Percentiles rank a stretch among this genome's conserved stretches.
These are phyloP conservation scores for Immersiporthe knoxdaviesiana DNA, from an alignment of 2,329 filamentous ascomycete species.

Conservation along the genomic window DNA sequence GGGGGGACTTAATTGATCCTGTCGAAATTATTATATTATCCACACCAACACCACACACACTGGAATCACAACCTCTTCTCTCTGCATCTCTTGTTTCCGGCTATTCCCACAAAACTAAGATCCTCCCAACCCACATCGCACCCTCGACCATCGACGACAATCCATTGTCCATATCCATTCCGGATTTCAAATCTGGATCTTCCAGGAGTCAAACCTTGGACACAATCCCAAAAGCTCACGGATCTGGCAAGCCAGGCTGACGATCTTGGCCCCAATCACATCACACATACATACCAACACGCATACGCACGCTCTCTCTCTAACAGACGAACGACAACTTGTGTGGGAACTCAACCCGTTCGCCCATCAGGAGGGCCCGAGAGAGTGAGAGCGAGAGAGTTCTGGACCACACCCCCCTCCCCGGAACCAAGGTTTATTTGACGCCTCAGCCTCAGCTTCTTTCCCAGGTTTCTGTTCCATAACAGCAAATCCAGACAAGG, in stretches of 20 bases:
- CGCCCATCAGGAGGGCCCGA: background rate
- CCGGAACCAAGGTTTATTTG: constrained; percentile 20
- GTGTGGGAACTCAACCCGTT: background rate
- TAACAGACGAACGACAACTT: background rate
- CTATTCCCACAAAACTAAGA: constrained; percentile 7
- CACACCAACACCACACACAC: background rate
- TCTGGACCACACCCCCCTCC: background rate
- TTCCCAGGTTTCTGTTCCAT: constrained; percentile 1
- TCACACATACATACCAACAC: background rate
- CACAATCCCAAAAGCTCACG: background rate
- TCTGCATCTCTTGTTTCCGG: constrained; percentile 8
- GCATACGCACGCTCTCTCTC: background rate
- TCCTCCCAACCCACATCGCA: constrained; percentile 1
- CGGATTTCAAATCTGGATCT: constrained; percentile 8
- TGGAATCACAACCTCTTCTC: constrained; percentile 5
- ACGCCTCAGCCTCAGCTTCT: constrained; percentile 18
- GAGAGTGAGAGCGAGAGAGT: constrained; percentile 4
- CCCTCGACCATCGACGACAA: constrained; percentile 1
- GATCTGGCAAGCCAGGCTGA: background rate
- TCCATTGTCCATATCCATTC: background rate
- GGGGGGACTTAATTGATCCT: background rate
- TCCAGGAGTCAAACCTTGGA: background rate
- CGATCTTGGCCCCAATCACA: background rate
- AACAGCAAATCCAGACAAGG: constrained; percentile 4
- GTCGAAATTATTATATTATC: background rate